Percentiles rank a stretch among this genome's conserved stretches.
These are phyloP conservation scores for Daldinia caldariorum DNA, from an alignment of 495 filamentous ascomycete genomes.

Conservation along the genomic window DNA sequence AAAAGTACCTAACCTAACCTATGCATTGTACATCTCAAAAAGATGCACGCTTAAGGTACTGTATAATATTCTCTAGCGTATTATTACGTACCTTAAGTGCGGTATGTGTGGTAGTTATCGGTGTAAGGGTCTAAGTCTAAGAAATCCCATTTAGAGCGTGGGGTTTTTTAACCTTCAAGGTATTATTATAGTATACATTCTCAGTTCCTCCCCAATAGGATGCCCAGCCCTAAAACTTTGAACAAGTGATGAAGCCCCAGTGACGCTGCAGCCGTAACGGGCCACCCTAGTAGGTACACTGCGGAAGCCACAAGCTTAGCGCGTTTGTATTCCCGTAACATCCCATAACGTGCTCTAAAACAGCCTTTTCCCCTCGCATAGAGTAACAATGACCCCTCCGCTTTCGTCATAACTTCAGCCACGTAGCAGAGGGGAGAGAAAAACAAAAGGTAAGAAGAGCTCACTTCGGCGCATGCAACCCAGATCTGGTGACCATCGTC, in stretches of 20 bases:
- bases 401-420: conserved; percentile 38
- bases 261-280: conserved; percentile 28
- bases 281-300: too few species aligned
- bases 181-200: neutral
- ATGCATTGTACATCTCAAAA: neutral
- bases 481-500: conserved; percentile 40
- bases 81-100: neutral
- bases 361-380: conserved; percentile 9
- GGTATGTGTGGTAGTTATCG: conserved; percentile 17
- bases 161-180: conserved; percentile 9
- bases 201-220: conserved; percentile 3
- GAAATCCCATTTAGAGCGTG: conserved; percentile 1
- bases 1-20: too few species aligned
- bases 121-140: conserved; percentile 25
- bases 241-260: conserved; percentile 33
- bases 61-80: neutral
- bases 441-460: neutral
- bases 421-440: conserved; percentile 15
- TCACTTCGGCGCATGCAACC: conserved; percentile 29
- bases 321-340: neutral
- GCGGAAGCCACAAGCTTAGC: neutral
- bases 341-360: neutral
- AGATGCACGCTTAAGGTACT: neutral
- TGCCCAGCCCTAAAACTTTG: conserved; percentile 21
- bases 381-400: conserved; percentile 20